Evolutionary conservation across 2,329 filamentous ascomycete genomes (phyloP).

Genomic region (Botrytis deweyae): DNA sequence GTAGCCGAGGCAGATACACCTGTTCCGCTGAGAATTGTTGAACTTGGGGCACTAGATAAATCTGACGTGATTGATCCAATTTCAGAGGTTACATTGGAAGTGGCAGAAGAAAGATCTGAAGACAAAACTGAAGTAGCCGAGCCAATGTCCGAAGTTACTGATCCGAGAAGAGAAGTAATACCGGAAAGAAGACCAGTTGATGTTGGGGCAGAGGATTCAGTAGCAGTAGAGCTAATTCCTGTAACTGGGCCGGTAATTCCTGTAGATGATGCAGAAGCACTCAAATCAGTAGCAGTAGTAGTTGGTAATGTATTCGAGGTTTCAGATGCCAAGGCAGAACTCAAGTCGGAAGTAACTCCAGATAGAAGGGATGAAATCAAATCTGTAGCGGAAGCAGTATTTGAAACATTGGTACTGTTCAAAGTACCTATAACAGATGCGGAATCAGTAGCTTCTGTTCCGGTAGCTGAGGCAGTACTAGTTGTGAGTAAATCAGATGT

Average conservation of each 20-base stretch:
- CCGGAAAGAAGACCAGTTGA: not conserved
- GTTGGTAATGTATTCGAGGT: constrained; percentile 5
- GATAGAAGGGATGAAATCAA: not conserved
- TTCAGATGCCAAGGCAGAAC: not conserved
- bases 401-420: not conserved
- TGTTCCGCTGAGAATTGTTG: not conserved
- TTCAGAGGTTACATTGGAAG: not conserved
- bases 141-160: not conserved
- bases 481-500: constrained; percentile 17
- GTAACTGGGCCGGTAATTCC: constrained; percentile 19
- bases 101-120: not conserved
- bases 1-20: not conserved
- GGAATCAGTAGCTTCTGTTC: not conserved
- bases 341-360: constrained; percentile 3
- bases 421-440: not conserved
- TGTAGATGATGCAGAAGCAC: constrained; percentile 13
- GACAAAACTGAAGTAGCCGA: not conserved
- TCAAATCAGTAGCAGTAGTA: constrained; percentile 16
- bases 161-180: constrained; percentile 11
- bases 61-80: not conserved
- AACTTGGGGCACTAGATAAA: not conserved
- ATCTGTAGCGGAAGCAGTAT: not conserved
- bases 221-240: not conserved
- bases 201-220: not conserved
- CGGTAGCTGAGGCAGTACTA: not conserved